Evolutionary conservation across 768 basidiomycete genomes (phyloP).

Genomic region (Collybia sordida): DNA sequence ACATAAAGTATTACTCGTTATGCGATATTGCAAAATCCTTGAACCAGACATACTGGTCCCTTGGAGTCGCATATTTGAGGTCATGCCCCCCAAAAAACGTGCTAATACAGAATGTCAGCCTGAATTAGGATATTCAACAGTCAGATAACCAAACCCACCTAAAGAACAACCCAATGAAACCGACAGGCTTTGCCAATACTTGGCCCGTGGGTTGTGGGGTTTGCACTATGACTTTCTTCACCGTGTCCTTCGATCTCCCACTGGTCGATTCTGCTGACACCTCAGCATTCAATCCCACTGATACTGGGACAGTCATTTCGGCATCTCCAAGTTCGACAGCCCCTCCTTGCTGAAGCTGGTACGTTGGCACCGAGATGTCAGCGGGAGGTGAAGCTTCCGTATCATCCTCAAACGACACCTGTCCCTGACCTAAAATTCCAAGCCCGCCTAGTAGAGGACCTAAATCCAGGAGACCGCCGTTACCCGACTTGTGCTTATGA

Average conservation of each 20-base stretch:
- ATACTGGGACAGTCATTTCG: neutral
- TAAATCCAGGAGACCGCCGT: neutral
- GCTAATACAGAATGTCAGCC: slow-evolving; percentile 27
- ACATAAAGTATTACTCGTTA: slow-evolving; percentile 22
- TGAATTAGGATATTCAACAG: slow-evolving; percentile 1
- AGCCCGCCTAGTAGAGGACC: neutral
- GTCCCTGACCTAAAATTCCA: no score
- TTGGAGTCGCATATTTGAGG: slow-evolving; percentile 63
- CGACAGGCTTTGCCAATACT: slow-evolving; percentile 24
- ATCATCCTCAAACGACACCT: no score
- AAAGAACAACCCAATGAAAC: slow-evolving; percentile 68
- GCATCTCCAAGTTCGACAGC: neutral
- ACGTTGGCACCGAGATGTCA: neutral
- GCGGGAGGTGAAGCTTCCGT: no score
- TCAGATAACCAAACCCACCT: slow-evolving; percentile 45
- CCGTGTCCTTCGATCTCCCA: neutral
- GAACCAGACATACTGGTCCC: slow-evolving; percentile 77
- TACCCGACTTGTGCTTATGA: neutral
- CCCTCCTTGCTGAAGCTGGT: slow-evolving; percentile 10
- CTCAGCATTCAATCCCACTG: neutral
- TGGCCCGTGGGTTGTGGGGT: slow-evolving; percentile 8
- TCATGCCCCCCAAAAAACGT: slow-evolving; percentile 83
- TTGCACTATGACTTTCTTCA: neutral
- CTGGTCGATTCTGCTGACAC: neutral
- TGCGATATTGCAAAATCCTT: slow-evolving; percentile 57